These are phyloP conservation scores for Leccinum barrowsii DNA, from an alignment of 768 basidiomycete genomes.

Conservation along the genomic window DNA sequence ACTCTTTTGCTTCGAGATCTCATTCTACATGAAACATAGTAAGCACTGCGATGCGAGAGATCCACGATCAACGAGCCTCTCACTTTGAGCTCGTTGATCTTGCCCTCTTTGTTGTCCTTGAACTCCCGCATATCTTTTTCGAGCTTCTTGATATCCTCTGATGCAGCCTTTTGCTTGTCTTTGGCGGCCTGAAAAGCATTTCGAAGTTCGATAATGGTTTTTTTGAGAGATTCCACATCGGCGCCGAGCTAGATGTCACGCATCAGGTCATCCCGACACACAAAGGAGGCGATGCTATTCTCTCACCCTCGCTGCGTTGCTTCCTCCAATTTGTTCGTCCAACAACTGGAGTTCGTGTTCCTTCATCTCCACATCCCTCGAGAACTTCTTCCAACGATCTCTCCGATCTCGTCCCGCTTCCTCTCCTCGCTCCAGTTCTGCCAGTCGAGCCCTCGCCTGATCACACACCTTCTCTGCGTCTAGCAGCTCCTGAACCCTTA, in stretches of 20 bases:
- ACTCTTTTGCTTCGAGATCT: conserved; percentile 78
- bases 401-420: conserved; percentile 47
- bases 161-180: conserved; percentile 72
- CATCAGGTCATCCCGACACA: neutral
- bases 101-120: conserved; percentile 97
- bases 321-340: conserved; percentile 81
- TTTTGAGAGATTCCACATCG: conserved; percentile 73
- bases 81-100: conserved; percentile 91
- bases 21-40: conserved; percentile 37
- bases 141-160: conserved; percentile 78
- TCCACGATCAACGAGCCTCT: conserved; percentile 4
- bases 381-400: conserved; percentile 57
- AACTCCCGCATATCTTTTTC: conserved; percentile 98
- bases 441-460: conserved; percentile 46
- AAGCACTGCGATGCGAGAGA: neutral
- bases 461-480: conserved; percentile 59
- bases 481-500: conserved; percentile 81
- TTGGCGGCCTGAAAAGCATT: conserved; percentile 60
- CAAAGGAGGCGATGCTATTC: neutral
- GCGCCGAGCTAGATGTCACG: conserved; percentile 58
- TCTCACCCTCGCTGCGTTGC: conserved; percentile 84
- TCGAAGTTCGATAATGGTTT: conserved; percentile 56
- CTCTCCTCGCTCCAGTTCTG: conserved; percentile 54
- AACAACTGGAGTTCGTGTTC: conserved; percentile 80
- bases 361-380: conserved; percentile 81